These are phyloP conservation scores for Ajuga chamaepitys DNA, from an alignment of 257 asterid genomes.

Conservation along the genomic window DNA sequence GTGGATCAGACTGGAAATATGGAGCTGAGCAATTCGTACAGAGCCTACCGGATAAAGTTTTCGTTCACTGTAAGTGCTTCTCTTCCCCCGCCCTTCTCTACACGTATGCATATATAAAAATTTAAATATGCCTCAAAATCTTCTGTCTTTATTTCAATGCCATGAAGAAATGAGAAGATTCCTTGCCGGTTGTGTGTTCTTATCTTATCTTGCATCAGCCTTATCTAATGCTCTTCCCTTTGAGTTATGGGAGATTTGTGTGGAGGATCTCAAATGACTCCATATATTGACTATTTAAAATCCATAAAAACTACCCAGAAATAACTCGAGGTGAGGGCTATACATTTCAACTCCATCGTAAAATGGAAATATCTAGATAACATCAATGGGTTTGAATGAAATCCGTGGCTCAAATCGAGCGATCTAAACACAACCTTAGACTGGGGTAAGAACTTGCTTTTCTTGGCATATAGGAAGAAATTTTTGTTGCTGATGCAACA, in stretches of 20 bases:
- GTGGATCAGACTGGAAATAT: constrained; percentile 82
- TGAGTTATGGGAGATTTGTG: not conserved
- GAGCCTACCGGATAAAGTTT: constrained; percentile 78
- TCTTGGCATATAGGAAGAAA: not conserved
- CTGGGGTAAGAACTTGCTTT: not conserved
- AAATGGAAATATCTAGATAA: not conserved
- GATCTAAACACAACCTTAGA: not conserved
- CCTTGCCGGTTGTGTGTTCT: not conserved
- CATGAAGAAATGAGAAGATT: not conserved
- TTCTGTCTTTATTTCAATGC: not conserved
- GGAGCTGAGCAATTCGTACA: constrained; percentile 79
- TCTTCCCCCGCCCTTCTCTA: not conserved
- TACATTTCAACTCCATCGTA: not conserved
- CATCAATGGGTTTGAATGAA: not conserved
- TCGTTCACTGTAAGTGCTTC: constrained; percentile 70
- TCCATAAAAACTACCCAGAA: not conserved
- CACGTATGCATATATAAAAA: not conserved
- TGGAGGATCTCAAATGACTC: not conserved
- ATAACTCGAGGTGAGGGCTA: not conserved
- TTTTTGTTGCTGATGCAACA: not conserved
- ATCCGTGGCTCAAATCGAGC: not conserved
- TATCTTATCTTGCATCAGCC: not conserved
- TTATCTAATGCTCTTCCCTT: not conserved
- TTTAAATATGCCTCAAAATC: not conserved
- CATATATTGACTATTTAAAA: not conserved